Base-by-base conservation (phyloP, 2,329 filamentous ascomycete genomes). In the Clonostachys sp. region DNA sequence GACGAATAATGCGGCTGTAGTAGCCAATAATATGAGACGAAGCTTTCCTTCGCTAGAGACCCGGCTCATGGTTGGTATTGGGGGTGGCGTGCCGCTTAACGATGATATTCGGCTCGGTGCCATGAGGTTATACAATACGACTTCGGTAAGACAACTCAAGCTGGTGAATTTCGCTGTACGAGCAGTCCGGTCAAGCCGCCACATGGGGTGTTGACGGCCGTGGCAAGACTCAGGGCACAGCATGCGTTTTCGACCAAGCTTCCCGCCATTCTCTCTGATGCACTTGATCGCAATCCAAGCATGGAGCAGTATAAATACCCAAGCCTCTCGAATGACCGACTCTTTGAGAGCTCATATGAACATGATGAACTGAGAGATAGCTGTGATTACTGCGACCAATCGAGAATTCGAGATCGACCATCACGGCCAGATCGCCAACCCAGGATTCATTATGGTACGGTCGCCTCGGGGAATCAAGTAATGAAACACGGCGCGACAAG, bases 91-190 rank as follows among this genome's bases (percentile, higher is more conserved):
- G 5, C 56, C 53, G 5, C 43, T 54, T 40, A 43, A 48, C 17
- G 52, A 52, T 4, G 65, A 69, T 49, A 69, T 69, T 13, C 61
- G 66, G 4, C 57, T 70, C 17, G 66, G 66, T 2, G 44, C 1
- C 16, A 2, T 9, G 45, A 45, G 30, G 46, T 50, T 10, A 17
- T 50, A 10, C 49, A 50, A 30, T 50, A 48, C 43, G 49, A 50
- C 46, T 10, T 45, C 17, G 46, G 49, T n/a, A 47, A 47, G 39
- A 42, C n/a, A 14, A 6, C 35, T 10, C n/a, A 41, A 12, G 33
- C 16, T 17, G 45, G 45, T 35, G 14, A 39, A 39, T 39, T 17
- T 14, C 36, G 3, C 16, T 6, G 14, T 14, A 39, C 16, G 9
- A 39, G 36, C 16, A 14, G 13, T 14, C 36, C 36, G 6, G 14